These are phyloP conservation scores for Huntiella decipiens DNA, from an alignment of 2,329 filamentous ascomycete genomes.

Conservation along the genomic window DNA sequence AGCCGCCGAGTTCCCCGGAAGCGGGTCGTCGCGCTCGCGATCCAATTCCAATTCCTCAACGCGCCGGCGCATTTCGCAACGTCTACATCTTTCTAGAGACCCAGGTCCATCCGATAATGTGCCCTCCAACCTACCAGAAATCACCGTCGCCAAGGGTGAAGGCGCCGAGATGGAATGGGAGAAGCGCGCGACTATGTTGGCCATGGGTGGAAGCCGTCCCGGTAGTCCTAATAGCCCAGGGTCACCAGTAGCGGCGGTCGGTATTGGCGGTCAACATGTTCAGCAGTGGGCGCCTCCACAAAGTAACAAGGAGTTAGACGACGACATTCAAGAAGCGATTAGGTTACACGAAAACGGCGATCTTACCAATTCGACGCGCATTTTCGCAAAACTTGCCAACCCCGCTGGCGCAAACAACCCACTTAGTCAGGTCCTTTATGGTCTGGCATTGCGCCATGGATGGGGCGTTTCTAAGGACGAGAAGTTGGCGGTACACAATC, in stretches of 20 bases:
- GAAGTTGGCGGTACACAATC: conserved; percentile 57
- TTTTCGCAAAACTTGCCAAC: conserved; percentile 73
- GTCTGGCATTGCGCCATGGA: conserved; percentile 76
- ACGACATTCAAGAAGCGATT: conserved; percentile 88
- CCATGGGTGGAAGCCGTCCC: conserved; percentile 20
- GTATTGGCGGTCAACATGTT: conserved; percentile 13
- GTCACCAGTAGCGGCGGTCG: conserved; percentile 11
- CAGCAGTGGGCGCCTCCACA: conserved; percentile 16
- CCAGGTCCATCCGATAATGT: conserved; percentile 51
- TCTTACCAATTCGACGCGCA: conserved; percentile 56
- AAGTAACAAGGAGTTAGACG: conserved; percentile 27
- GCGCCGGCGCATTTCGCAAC: conserved; percentile 40
- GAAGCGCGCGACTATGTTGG: conserved; percentile 76
- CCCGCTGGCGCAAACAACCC: conserved; percentile 76
- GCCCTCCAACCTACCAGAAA: conserved; percentile 61
- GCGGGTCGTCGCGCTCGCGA: conserved; percentile 20
- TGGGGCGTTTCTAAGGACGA: conserved; percentile 72
- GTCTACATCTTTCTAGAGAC: conserved; percentile 45
- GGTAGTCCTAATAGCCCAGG: conserved; percentile 14
- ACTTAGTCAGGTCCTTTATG: conserved; percentile 87
- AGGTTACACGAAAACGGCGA: conserved; percentile 73
- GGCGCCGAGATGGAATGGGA: conserved; percentile 63
- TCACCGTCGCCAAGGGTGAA: conserved; percentile 26
- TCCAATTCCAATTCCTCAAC: conserved; percentile 28
- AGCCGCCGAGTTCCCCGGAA: conserved; percentile 11